A percentile compares a stretch with the other conserved stretches of the same genome.
These are phyloP conservation scores for Sungouiella blattae DNA, from an alignment of 805 yeast genomes.

Conservation along the genomic window DNA sequence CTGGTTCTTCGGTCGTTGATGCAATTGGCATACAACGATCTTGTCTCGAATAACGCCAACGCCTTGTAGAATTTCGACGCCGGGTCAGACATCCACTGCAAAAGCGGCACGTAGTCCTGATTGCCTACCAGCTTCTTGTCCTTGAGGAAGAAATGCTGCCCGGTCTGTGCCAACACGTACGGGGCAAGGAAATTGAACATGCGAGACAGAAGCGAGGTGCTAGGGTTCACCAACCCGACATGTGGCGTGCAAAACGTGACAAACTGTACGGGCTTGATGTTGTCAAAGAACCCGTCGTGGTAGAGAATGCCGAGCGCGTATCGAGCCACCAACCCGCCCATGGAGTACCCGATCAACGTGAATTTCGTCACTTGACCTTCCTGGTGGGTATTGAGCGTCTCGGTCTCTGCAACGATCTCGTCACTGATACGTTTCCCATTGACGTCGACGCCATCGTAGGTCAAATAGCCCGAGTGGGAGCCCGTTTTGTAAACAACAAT, in stretches of 20 bases:
- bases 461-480: constrained; percentile 68
- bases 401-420: constrained; percentile 46
- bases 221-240: constrained; percentile 63
- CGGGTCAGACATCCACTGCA: constrained; percentile 14
- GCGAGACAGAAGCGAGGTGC: constrained; percentile 30
- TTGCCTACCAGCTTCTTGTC: constrained; percentile 22
- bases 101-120: constrained; percentile 7
- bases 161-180: constrained; percentile 63
- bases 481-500: constrained; percentile 48
- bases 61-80: constrained; percentile 11
- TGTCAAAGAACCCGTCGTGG: constrained; percentile 47
- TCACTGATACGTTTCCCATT: constrained; percentile 74
- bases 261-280: constrained; percentile 53
- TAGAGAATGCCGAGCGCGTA: constrained; percentile 74
- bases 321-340: constrained; percentile 82
- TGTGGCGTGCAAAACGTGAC: constrained; percentile 53
- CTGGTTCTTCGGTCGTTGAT: constrained; percentile 47
- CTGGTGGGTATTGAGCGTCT: constrained; percentile 5
- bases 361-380: constrained; percentile 48
- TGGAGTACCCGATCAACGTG: constrained; percentile 79
- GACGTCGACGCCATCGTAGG: constrained; percentile 84
- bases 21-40: constrained; percentile 12
- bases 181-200: constrained; percentile 66
- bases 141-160: constrained; percentile 66
- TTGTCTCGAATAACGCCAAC: constrained; percentile 5